Base-by-base conservation (phyloP, 768 basidiomycete genomes). In the Phanerodontia chrysosporium region DNA sequence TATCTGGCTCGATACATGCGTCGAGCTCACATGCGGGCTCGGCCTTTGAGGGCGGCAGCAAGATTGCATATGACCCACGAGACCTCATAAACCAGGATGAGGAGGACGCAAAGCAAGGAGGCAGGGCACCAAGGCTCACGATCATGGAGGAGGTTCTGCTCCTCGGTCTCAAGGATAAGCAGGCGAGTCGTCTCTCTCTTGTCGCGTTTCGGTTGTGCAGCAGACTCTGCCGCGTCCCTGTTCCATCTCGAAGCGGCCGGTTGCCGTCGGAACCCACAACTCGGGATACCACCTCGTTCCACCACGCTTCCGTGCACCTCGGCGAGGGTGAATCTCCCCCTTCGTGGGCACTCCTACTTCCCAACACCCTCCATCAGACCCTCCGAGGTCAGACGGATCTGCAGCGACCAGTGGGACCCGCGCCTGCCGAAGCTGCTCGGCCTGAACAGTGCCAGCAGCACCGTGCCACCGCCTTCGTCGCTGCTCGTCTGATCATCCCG, bases 91-190 rank as follows among this genome's bases (percentile, higher is more conserved):
- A 90, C 68, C 81, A 83, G 55, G 86, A 83, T 36, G 80, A 80
- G 46, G 84, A 88, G 64, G 84, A 86, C 62, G 78, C 70, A n/a
- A 79, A 78, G 56, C 67, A 81, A 57, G 87, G 88, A 2, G 89
- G 87, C 21, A 85, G 82, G 73, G 81, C 89, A 73, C 97, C 97
- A 2, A 79, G 80, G 58, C 76, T 99, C 65, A 99, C 97, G 25
- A 81, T 99, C 58, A 91, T 98, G 90, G 97, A 99, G 76, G 97
- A 99, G 77, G 87, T 99, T 6, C 76, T 98, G 61, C 73, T 99
- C 58, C 75, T 99, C 13, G 97, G 97, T 3, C 76, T 99, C 58
- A 98, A 98, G 73, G 97, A 98, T 76, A 95, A 95, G 70, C 94
- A 96, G 78, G 94, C 94, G 66, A 46, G 66, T 61, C 24, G 14